Percentiles rank a stretch among this genome's conserved stretches.
phyloP scores from a whole-genome alignment of 768 basidiomycete genomes.

The Chalciporus chontae region DNA sequence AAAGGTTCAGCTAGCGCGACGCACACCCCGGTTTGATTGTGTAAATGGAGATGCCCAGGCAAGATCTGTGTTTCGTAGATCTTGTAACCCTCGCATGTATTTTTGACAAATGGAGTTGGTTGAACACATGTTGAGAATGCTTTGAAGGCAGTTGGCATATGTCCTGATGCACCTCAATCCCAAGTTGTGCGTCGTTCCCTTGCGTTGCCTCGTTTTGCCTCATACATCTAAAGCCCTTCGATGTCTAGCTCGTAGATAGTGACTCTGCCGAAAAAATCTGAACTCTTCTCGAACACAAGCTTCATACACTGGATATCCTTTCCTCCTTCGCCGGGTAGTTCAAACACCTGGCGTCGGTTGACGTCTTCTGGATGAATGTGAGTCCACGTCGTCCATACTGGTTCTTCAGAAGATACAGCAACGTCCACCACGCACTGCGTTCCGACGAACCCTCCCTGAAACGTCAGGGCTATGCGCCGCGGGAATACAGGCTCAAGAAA shows the following conservation, averaged over 20 bases:
- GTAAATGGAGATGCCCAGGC: background rate
- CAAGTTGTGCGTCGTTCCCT: too few species aligned
- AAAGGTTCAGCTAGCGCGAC: background rate
- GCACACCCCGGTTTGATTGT: background rate
- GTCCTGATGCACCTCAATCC: too few species aligned
- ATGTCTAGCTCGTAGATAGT: conserved; percentile 63
- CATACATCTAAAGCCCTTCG: conserved; percentile 18
- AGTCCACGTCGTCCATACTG: conserved; percentile 48
- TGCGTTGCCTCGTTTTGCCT: background rate
- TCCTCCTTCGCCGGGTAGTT: conserved; percentile 32
- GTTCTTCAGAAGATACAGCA: conserved; percentile 28
- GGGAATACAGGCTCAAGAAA: conserved; percentile 56
- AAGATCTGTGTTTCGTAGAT: conserved; percentile 12
- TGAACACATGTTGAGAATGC: conserved; percentile 20
- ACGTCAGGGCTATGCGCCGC: conserved; percentile 56
- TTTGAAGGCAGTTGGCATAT: too few species aligned
- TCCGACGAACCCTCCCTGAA: conserved; percentile 86
- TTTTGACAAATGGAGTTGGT: conserved; percentile 24
- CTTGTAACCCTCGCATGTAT: conserved; percentile 14
- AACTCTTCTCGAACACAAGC: conserved; percentile 75
- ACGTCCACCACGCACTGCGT: conserved; percentile 54
- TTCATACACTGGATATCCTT: conserved; percentile 45
- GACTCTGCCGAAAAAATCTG: conserved; percentile 82
- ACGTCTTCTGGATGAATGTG: conserved; percentile 77
- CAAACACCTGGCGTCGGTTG: conserved; percentile 69